Base-by-base conservation (phyloP, 768 basidiomycete genomes). In the Xerocomus spinulosus region DNA sequence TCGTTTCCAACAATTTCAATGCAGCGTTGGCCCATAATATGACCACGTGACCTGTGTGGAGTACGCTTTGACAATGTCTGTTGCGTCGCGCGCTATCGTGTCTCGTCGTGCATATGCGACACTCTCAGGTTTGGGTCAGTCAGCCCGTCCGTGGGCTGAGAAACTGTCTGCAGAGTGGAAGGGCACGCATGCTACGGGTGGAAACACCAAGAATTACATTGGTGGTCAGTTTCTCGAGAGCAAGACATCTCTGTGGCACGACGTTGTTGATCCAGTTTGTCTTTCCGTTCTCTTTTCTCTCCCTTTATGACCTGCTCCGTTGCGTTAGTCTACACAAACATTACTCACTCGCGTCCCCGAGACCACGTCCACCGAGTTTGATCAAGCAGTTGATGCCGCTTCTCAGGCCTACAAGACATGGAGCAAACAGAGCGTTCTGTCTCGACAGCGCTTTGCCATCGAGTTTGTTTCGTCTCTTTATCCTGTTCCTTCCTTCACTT, bases 191-290 rank as follows among this genome's bases (percentile, higher is more conserved):
- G 84, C 86, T 20, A 78, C 81, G 12, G 94, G 94, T n/a, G 86
- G 80, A 24, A 83, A 76, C 51, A 93, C 93, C 48, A 93, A 88
- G 78, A 93, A 92, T 67, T 92, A 85, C 68, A 88, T 97, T 49
- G 87, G 81, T 12, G 95, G 94, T 9, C 78, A 92, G 69, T 98
- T 93, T 59, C 75, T 85, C 9, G 87, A 94, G 58, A 92, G 89
- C 70, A 79, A 79, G 59, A 68, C 87, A 17, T 68, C 75, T 2
- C 75, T 85, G 50, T 97, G 88, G 87, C 79, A 91, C 51, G 91
- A 95, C 39, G 80, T 96, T 4, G 71, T 82, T 43, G 95, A 98
- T 70, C 95, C 94, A 15, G 92, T 94, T 59, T 55, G 83, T 72
- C 34, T 36, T 43, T 35, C 14, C 25, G 42, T 10, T 32, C 8